A percentile compares a stretch with the other conserved stretches of the same genome.
phyloP scores from a whole-genome alignment of 1,284 basidiomycete genomes.

The Cystobasidiaceae sp. region DNA sequence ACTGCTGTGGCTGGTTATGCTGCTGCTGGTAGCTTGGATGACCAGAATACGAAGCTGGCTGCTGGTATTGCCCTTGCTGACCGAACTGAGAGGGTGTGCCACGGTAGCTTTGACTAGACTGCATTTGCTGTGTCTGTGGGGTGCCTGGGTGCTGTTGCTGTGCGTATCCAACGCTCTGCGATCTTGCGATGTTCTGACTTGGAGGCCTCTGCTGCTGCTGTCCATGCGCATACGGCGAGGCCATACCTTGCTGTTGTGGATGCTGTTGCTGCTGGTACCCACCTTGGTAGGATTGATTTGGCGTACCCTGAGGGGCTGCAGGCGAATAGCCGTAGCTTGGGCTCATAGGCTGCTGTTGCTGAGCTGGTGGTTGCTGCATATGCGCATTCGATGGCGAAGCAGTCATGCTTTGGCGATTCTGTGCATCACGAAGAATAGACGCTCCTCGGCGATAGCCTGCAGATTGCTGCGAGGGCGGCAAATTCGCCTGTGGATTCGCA shows the following conservation, averaged over 20 bases:
- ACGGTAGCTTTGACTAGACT: constrained; percentile 11
- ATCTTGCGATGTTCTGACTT: constrained; percentile 13
- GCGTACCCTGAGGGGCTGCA: background rate
- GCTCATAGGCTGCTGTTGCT: background rate
- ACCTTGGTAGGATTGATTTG: background rate
- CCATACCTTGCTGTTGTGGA: background rate
- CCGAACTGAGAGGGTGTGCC: constrained; percentile 2
- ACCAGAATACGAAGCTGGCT: no score
- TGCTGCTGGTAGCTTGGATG: no score
- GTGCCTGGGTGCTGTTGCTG: constrained; percentile 17
- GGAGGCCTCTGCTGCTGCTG: constrained; percentile 5
- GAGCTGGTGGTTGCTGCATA: background rate
- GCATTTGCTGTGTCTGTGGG: constrained; percentile 11
- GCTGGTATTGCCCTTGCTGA: background rate
- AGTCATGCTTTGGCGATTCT: background rate
- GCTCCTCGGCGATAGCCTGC: constrained; percentile 22
- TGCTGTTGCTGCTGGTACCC: constrained; percentile 4
- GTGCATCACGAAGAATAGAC: constrained; percentile 8
- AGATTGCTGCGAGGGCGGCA: constrained; percentile 9
- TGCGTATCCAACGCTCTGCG: constrained; percentile 26
- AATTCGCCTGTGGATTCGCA: background rate
- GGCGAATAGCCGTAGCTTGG: constrained; percentile 8
- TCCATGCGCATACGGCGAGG: background rate
- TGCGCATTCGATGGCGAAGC: background rate
- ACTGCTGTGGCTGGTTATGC: background rate